Percentiles rank a stretch among this genome's conserved stretches.
phyloP scores from a whole-genome alignment of 2,329 filamentous ascomycete species.

The Fusarium buxicola region DNA sequence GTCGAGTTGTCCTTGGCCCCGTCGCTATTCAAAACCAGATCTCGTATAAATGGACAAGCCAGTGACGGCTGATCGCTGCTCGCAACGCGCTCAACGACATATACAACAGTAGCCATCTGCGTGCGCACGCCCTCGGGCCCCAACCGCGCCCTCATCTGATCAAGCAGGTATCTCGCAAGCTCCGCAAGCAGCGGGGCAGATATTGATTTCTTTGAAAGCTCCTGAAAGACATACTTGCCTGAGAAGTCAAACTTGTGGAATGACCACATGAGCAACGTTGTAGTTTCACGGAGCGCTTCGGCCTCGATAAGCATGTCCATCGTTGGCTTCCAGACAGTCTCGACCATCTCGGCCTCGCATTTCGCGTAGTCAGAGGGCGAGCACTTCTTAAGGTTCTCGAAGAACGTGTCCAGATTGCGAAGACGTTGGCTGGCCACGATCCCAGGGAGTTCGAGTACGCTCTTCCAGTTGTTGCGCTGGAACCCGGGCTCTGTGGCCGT shows the following conservation, averaged over 20 bases:
- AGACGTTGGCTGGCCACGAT: slow-evolving; percentile 14
- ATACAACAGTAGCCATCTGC: slow-evolving; percentile 27
- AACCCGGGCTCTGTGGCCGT: slow-evolving; percentile 29
- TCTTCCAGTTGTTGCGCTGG: slow-evolving; percentile 11
- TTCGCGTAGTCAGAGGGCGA: not conserved
- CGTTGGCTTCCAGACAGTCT: slow-evolving; percentile 49
- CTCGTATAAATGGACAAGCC: slow-evolving; percentile 47
- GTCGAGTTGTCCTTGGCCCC: slow-evolving; percentile 43
- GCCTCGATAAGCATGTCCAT: slow-evolving; percentile 43
- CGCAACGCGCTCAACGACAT: slow-evolving; percentile 40
- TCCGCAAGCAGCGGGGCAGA: slow-evolving; percentile 24
- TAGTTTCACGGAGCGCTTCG: slow-evolving; percentile 10
- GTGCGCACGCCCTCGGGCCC: slow-evolving; percentile 20
- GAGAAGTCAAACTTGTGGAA: not conserved
- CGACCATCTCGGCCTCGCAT: slow-evolving; percentile 15
- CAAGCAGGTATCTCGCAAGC: slow-evolving; percentile 33
- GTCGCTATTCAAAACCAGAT: slow-evolving; percentile 47
- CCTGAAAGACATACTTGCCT: slow-evolving; percentile 27
- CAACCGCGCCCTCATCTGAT: slow-evolving; percentile 31
- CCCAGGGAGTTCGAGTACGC: slow-evolving; percentile 14
- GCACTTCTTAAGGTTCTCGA: slow-evolving; percentile 10
- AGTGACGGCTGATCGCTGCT: slow-evolving; percentile 46
- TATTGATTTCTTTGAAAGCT: slow-evolving; percentile 3
- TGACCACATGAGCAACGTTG: not conserved
- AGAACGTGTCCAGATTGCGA: slow-evolving; percentile 1